phyloP scores from a whole-genome alignment of 306 rosid species.

The Medicago lupulina region DNA sequence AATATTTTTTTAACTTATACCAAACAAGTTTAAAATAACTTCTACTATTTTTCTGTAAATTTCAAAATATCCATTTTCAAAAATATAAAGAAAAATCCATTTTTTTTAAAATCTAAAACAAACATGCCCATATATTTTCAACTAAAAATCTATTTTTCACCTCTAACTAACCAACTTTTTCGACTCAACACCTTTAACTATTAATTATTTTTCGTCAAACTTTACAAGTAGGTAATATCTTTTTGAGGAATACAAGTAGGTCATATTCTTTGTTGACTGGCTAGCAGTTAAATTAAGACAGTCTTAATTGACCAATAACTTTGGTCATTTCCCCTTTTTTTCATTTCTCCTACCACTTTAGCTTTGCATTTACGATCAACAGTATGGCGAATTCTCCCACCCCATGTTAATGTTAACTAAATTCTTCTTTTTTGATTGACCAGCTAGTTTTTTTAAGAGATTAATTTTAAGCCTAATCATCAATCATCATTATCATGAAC shows the following conservation, averaged over 20 bases:
- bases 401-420: neutral
- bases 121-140: neutral
- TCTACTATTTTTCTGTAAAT: too few species aligned
- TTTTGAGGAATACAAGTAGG: neutral
- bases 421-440: neutral
- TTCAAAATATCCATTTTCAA: too few species aligned
- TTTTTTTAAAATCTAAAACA: too few species aligned
- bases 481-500: too few species aligned
- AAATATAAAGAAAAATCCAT: too few species aligned
- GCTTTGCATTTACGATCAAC: neutral
- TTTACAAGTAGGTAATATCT: neutral
- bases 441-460: too few species aligned
- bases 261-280: slow-evolving; percentile 18
- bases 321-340: neutral
- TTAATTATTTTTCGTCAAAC: neutral
- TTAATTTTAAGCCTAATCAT: too few species aligned
- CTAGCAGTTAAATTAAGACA: neutral
- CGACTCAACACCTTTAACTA: too few species aligned
- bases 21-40: too few species aligned
- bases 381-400: neutral
- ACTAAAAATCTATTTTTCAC: neutral
- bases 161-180: neutral
- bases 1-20: too few species aligned
- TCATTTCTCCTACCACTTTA: neutral
- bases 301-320: neutral